These are phyloP conservation scores for Thamnidium elegans DNA, from an alignment of 192 early-diverging fungal species.

Conservation along the genomic window DNA sequence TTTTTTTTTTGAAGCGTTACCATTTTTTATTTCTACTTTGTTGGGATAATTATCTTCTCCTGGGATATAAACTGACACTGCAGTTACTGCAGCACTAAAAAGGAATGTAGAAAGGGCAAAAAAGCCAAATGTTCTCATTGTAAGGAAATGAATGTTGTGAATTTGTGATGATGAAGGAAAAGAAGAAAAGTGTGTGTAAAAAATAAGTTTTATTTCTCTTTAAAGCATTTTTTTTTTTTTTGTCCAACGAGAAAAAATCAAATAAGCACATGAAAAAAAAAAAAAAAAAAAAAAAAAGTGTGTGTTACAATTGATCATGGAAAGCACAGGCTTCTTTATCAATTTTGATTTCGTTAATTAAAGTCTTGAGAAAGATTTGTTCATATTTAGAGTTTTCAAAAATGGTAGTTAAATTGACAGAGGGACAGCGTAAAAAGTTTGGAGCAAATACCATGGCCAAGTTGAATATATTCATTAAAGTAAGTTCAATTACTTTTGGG, in stretches of 20 bases:
- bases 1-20: neutral
- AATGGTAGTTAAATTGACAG: slow-evolving; percentile 57
- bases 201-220: too few species aligned
- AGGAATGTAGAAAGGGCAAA: too few species aligned
- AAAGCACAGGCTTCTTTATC: slow-evolving; percentile 10
- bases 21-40: neutral
- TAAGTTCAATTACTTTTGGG: slow-evolving; percentile 62
- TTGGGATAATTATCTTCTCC: neutral
- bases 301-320: neutral
- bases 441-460: slow-evolving; percentile 97
- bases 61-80: neutral
- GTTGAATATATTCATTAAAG: slow-evolving; percentile 88
- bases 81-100: neutral
- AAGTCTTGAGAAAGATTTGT: slow-evolving; percentile 27
- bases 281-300: too few species aligned
- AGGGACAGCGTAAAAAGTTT: slow-evolving; percentile 83
- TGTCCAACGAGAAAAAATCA: too few species aligned
- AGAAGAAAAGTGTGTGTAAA: too few species aligned
- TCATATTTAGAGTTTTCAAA: slow-evolving; percentile 53
- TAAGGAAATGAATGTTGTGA: too few species aligned
- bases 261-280: neutral
- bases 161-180: too few species aligned
- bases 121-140: too few species aligned
- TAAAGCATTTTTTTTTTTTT: too few species aligned
- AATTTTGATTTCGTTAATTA: slow-evolving; percentile 7